Evolutionary conservation across 495 filamentous ascomycete species (phyloP).

Genomic region (Pseudevernia furfuracea): DNA sequence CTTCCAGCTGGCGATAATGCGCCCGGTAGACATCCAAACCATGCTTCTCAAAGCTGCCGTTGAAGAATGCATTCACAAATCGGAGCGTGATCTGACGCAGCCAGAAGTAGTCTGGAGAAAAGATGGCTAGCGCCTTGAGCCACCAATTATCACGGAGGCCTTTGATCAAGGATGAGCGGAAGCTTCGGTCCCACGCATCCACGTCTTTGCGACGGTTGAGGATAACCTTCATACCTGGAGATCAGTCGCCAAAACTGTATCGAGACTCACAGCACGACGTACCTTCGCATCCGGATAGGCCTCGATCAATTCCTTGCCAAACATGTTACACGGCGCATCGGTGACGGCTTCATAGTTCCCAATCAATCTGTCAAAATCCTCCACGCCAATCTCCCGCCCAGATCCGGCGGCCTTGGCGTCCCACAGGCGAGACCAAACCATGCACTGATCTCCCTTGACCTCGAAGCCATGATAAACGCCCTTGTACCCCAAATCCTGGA

Average conservation of each 20-base stretch:
- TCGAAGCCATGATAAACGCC: slow-evolving; percentile 3
- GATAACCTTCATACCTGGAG: neutral
- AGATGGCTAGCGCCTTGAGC: neutral
- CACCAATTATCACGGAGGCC: neutral
- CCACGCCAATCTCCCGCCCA: neutral
- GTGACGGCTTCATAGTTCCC: neutral
- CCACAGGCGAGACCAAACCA: neutral
- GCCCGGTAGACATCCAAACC: neutral
- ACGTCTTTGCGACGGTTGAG: slow-evolving; percentile 4
- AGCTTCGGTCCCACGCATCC: neutral
- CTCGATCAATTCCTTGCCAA: neutral
- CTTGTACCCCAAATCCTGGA: neutral
- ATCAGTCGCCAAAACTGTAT: neutral
- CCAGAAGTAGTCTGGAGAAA: slow-evolving; percentile 2
- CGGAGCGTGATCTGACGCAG: neutral
- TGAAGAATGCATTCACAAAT: neutral
- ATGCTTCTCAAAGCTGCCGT: neutral
- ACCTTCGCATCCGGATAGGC: neutral
- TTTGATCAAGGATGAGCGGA: neutral
- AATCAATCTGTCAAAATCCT: neutral
- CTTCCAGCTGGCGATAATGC: slow-evolving; percentile 3
- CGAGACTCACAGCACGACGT: no score
- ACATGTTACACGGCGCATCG: neutral
- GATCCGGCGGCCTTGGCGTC: neutral
- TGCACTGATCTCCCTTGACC: neutral